Base-by-base conservation (phyloP, 306 rosid genomes). In the Astragalus membranaceus region DNA sequence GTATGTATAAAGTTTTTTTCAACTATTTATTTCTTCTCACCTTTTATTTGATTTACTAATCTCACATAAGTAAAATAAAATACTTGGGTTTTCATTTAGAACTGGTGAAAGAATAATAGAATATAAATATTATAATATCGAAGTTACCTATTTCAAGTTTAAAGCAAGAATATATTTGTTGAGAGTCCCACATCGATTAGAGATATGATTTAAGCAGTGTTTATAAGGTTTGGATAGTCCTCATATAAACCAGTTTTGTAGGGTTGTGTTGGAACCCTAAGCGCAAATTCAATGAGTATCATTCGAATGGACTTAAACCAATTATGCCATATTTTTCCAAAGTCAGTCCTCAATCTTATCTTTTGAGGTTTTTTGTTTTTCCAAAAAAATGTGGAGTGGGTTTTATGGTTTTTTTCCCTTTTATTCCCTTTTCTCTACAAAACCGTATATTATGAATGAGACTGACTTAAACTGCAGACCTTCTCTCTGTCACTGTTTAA, bases 1-100 rank as follows among this genome's bases (percentile, higher is more conserved):
- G 98, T 92, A 81, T 70, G 85, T 71, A 50, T 39, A 13, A 48
- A 48, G 58, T 48, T 66, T 63, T 3, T 66, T 36, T 44, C 35
- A 30, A 17, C 39, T 30, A 9, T 51, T 66, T 51, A 12, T 64
- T 26, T 55, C 48, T 9, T 69, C 59, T 64, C 67, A 10, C 35
- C 10, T 23, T 15, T 62, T 23, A 65, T 62, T 61, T 60, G 70
- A 76, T 42, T 7, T 58, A 35, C 10, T 13, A 69, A 69, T 74
- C 52, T 41, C 67, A 58, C 60, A 15, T 49, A 53, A 10, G 30
- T 60, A 47, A 66, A 60, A 49, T 33, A 51, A 20, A 39, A 29
- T 49, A 23, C 13, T 54, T 7, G 8, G 68, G 30, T 60, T 75
- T 75, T 71, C 50, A 15, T 65, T 56, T 26, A 41, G 39, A 37